Conservation (phyloP, 495 filamentous ascomycete species). For the Cairneyella variabilis region DNA sequence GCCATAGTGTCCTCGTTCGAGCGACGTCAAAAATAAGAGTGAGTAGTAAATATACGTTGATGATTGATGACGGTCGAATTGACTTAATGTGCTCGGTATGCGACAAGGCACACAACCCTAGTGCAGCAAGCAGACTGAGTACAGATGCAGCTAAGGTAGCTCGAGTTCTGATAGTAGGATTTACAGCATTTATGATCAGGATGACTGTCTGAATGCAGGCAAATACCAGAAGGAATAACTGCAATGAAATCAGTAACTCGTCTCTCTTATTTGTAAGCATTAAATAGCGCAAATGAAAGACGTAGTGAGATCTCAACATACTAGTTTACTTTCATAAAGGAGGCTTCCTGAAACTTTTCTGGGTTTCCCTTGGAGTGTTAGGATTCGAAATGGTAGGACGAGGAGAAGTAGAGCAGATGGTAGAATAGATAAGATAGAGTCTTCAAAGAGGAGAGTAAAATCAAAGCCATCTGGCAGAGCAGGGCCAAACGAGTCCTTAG, state of each 20-base stretch:
- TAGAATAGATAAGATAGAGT: constrained; percentile 48
- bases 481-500: constrained; percentile 9
- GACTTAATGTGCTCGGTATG: constrained; percentile 33
- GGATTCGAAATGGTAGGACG: constrained; percentile 41
- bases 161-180: constrained; percentile 6
- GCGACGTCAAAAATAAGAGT: constrained; percentile 39
- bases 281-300: too few relatives aligned
- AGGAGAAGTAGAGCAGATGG: constrained; percentile 47
- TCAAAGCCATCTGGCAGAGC: constrained; percentile 39
- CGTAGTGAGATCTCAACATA: constrained; percentile 1
- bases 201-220: constrained; percentile 13
- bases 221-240: constrained; percentile 20
- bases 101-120: constrained; percentile 18
- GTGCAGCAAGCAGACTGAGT: constrained; percentile 14
- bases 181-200: constrained; percentile 6
- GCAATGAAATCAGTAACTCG: not conserved
- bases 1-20: constrained; percentile 38
- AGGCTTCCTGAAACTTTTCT: constrained; percentile 38
- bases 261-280: too few relatives aligned
- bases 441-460: constrained; percentile 59
- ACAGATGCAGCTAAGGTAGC: constrained; percentile 11
- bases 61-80: constrained; percentile 37
- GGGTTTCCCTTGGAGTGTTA: constrained; percentile 38
- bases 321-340: constrained; percentile 22
- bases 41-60: constrained; percentile 36